Conservation (phyloP, 768 basidiomycete species). For the Tulasnella sp. region DNA sequence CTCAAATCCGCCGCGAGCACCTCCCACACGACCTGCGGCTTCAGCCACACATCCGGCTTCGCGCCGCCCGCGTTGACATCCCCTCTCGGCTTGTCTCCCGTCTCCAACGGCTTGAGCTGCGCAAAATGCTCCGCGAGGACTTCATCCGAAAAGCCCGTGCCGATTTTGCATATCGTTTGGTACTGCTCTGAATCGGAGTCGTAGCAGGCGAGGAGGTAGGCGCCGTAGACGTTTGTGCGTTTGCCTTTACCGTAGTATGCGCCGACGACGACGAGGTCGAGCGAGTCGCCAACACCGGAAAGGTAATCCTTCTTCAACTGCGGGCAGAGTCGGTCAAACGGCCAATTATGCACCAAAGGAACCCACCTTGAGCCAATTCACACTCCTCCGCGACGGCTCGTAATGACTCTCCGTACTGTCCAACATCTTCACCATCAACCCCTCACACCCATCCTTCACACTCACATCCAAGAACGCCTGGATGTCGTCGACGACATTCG, state of each 20-base stretch:
- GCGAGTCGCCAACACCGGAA: conserved; percentile 89
- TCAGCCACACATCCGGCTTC: conserved; percentile 97
- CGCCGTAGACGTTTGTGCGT: conserved; percentile 93
- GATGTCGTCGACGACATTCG: conserved; percentile 84
- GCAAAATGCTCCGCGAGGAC: conserved; percentile 67
- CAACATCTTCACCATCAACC: conserved; percentile 98
- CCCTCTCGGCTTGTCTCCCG: conserved; percentile 46
- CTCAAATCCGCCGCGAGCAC: conserved; percentile 94
- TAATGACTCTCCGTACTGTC: conserved; percentile 85
- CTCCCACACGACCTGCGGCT: conserved; percentile 96
- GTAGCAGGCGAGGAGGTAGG: conserved; percentile 94
- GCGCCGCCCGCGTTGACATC: conserved; percentile 85
- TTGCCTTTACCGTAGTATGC: conserved; percentile 98
- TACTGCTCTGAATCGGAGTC: conserved; percentile 88
- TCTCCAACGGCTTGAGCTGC: conserved; percentile 67
- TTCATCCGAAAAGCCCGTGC: conserved; percentile 96
- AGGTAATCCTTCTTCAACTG: conserved; percentile 99
- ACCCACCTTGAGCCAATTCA: conserved; percentile 92
- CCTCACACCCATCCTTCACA: conserved; percentile 97
- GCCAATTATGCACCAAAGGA: neutral
- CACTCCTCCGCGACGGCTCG: conserved; percentile 87
- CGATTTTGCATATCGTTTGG: conserved; percentile 98
- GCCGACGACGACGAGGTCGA: conserved; percentile 95
- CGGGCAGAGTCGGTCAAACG: conserved; percentile 4
- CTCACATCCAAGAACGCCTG: conserved; percentile 90